Percentiles rank a stretch among this genome's conserved stretches.
Evolutionary conservation across 2,329 filamentous ascomycete species (phyloP).

Genomic region (Tolypocladium paradoxum): DNA sequence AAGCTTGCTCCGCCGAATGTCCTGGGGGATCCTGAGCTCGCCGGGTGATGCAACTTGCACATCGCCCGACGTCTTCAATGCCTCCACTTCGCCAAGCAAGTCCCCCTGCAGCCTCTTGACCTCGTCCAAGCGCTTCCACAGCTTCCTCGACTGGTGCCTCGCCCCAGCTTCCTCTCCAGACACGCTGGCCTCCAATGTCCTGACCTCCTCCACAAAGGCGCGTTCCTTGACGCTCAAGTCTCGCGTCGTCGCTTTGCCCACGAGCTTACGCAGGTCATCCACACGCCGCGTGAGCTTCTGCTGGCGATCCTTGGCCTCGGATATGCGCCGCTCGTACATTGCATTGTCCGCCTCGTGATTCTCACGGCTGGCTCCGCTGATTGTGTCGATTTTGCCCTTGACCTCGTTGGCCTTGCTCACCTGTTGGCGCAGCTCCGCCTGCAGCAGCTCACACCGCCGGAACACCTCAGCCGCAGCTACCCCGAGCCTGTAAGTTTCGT

Average conservation of each 20-base stretch:
- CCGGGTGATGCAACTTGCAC: conserved; percentile 19
- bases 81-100: conserved; percentile 39
- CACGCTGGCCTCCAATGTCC: conserved; percentile 44
- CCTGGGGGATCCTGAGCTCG: conserved; percentile 43
- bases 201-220: conserved; percentile 34
- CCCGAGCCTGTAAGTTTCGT: conserved; percentile 59
- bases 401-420: conserved; percentile 55
- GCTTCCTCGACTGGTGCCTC: conserved; percentile 33
- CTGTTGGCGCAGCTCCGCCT: conserved; percentile 57
- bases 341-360: conserved; percentile 41
- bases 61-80: conserved; percentile 23
- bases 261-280: conserved; percentile 41
- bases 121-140: conserved; percentile 47
- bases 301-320: conserved; percentile 43
- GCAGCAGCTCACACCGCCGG: conserved; percentile 56
- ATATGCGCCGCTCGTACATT: conserved; percentile 48
- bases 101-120: conserved; percentile 42
- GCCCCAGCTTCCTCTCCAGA: conserved; percentile 21
- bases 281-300: conserved; percentile 46
- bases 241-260: conserved; percentile 28
- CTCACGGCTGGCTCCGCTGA: conserved; percentile 37
- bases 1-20: conserved; percentile 52
- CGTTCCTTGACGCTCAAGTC: conserved; percentile 34
- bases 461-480: conserved; percentile 64
- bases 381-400: conserved; percentile 53